Conservation (phyloP, 2,329 filamentous ascomycete genomes). For the Aspergillus tubingensis region DNA sequence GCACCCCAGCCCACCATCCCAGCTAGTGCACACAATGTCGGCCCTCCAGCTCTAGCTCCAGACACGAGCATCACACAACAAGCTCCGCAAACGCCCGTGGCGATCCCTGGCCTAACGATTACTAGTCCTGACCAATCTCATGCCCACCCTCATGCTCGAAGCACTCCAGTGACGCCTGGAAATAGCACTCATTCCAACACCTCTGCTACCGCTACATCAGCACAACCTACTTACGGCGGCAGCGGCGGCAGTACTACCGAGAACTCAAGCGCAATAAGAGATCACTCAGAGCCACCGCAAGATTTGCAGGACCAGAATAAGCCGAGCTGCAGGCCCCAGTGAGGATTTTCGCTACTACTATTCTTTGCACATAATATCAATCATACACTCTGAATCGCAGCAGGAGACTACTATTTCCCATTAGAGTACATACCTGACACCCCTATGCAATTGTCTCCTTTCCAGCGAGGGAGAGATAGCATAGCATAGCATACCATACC, state of each 20-base stretch:
- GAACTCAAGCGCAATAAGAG: background rate
- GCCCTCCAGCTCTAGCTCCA: slow-evolving; percentile 26
- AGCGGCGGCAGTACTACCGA: background rate
- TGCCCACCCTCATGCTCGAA: background rate
- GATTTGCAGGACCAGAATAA: background rate
- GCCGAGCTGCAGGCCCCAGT: background rate
- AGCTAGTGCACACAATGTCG: slow-evolving; percentile 14
- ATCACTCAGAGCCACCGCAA: background rate
- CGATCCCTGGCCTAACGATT: background rate
- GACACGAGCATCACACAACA: slow-evolving; percentile 21
- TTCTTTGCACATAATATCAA: background rate
- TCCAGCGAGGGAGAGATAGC: too few species aligned
- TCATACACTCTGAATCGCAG: background rate
- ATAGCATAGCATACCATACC: too few species aligned
- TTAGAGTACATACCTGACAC: too few species aligned
- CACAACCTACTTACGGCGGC: background rate
- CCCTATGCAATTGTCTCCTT: too few species aligned
- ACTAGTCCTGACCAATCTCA: background rate
- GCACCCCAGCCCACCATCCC: background rate
- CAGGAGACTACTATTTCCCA: too few species aligned
- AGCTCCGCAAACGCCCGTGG: background rate
- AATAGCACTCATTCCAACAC: background rate
- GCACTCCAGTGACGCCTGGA: background rate
- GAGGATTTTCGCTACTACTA: background rate
- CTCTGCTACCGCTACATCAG: background rate